Conservation (phyloP, 108 stramenopile species). For the Cyclotella distinguenda region DNA sequence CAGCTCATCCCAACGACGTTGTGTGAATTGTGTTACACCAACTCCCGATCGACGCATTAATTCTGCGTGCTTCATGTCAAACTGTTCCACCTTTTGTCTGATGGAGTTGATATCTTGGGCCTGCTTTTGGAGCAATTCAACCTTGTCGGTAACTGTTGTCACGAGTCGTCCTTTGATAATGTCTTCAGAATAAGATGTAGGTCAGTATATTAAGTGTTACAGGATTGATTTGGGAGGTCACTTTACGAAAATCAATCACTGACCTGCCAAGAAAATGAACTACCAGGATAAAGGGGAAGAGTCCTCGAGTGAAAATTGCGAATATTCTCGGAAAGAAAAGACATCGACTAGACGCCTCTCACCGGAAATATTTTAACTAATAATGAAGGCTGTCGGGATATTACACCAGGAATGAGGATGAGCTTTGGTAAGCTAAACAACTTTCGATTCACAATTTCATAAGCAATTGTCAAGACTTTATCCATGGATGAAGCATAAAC, state of each 20-base stretch:
- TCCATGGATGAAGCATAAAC: conserved; percentile 74
- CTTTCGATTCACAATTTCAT: conserved; percentile 75
- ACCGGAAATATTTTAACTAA: conserved; percentile 75
- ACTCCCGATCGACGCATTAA: conserved; percentile 70
- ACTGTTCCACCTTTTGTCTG: conserved; percentile 81
- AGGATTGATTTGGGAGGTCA: no score
- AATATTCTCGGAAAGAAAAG: no score
- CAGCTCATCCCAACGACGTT: conserved; percentile 71
- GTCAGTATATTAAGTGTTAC: not conserved
- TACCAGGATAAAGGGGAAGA: no score
- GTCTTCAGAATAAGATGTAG: conserved; percentile 23
- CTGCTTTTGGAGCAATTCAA: conserved; percentile 76
- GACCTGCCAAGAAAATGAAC: conserved; percentile 62
- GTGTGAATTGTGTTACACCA: conserved; percentile 72
- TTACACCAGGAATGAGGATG: conserved; percentile 74
- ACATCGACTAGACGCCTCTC: not conserved
- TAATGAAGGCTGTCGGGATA: conserved; percentile 67
- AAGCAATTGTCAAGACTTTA: conserved; percentile 61
- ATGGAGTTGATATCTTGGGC: conserved; percentile 56
- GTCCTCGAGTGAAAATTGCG: no score
- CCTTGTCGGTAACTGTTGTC: conserved; percentile 63
- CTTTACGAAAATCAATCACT: not conserved
- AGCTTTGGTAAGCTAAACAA: conserved; percentile 85
- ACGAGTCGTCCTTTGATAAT: conserved; percentile 69
- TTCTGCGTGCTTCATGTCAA: conserved; percentile 88